Evolutionary conservation across 2,329 filamentous ascomycete species (phyloP), one percentile per base, ranked within the genome.

Genomic region (Sarocladiaceae sp.): DNA sequence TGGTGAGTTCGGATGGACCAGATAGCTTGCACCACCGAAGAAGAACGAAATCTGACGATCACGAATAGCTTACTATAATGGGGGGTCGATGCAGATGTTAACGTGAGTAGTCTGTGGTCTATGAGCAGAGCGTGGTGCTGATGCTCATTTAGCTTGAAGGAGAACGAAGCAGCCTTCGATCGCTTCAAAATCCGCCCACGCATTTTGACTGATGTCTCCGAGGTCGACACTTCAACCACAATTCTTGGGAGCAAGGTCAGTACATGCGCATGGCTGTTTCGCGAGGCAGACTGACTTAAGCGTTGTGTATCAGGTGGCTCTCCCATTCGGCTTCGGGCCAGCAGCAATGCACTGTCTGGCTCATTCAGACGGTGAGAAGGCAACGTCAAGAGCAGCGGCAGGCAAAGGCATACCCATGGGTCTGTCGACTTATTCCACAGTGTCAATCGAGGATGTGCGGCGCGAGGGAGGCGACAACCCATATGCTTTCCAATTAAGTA

Each of bases 401-500:
- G 6, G 15, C 2, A 18, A 15, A 15, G 31, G 31, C 78, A 75
- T 75, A 68, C 1, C 62, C 18, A 56, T 57, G 54, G 55, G 42
- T 3, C 36, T 58, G 20, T 56, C 55, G 3, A 52, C 48, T 4
- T 57, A 56, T 31, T 51, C 54, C 4, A 57, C 53, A 3, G 49
- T 31, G 6, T 50, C 54, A 2, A 23, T 58, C 2, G 73, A 77
- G 54, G 72, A 78, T 8, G 76, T 82, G 0, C 62, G 66, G 2
- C 60, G 64, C 0, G 64, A 75, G 33, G 61, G 63, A 1, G 63
- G 62, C 2, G 63, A 66, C 0, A 68, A 66, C 7, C 75, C 76
- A 0, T 75, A 78, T 55, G 71, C 70, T n/a, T 76, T 83, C 62
- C 80, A 83, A 59, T 65, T 82, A 56, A 78, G 74, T 58, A 67